Percentiles rank a stretch among this genome's conserved stretches.
Conservation (phyloP, 2,329 filamentous ascomycete species). For the Fusarium poae region DNA sequence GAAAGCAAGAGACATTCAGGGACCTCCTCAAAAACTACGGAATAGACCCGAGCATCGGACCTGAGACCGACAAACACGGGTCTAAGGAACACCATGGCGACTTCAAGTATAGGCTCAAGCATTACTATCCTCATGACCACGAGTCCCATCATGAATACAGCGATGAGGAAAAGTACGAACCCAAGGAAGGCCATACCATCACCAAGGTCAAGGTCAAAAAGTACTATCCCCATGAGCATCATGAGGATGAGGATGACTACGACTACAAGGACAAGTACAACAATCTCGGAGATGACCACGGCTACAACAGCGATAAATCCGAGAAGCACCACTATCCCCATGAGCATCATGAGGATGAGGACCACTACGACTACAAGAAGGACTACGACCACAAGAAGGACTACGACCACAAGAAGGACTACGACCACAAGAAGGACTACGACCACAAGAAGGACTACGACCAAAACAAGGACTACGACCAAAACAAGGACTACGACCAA, state of each 20-base stretch:
- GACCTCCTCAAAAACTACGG: neutral
- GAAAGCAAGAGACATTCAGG: neutral
- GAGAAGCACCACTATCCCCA: neutral
- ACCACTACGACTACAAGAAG: too few species aligned
- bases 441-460: too few species aligned
- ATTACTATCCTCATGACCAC: neutral
- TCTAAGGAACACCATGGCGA: neutral
- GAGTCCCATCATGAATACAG: neutral
- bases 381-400: too few species aligned
- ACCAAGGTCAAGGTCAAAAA: neutral
- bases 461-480: too few species aligned
- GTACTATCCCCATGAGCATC: neutral
- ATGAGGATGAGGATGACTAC: neutral
- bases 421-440: too few species aligned
- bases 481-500: neutral
- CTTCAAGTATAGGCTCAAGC: neutral
- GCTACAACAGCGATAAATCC: neutral
- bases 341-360: too few species aligned
- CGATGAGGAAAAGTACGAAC: neutral
- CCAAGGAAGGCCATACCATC: neutral
- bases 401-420: too few species aligned
- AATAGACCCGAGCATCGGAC: neutral
- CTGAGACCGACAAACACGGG: neutral
- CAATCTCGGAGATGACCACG: too few species aligned
- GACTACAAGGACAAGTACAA: neutral